Conservation (phyloP, 306 rosid genomes). For the Cyclanthera cordifolia region DNA sequence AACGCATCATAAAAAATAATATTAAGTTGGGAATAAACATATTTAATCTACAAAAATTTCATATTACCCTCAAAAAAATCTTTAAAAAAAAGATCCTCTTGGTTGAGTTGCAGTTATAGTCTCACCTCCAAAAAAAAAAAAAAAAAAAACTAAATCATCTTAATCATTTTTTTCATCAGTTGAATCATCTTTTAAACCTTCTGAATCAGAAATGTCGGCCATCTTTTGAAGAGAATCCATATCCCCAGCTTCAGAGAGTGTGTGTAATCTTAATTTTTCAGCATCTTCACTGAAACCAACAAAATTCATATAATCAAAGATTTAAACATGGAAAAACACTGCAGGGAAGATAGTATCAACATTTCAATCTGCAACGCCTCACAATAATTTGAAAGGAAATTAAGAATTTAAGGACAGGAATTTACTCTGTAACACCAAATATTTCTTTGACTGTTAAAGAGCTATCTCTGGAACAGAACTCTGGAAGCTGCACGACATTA, state of each 20-base stretch:
- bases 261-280: constrained; percentile 59
- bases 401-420: constrained; percentile 17
- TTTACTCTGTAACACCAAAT: constrained; percentile 91
- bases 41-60: neutral
- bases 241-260: constrained; percentile 65
- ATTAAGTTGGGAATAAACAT: neutral
- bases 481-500: constrained; percentile 53
- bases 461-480: constrained; percentile 76
- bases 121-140: neutral
- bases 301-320: neutral
- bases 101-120: neutral
- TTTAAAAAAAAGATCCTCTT: neutral
- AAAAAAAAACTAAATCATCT: neutral
- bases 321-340: neutral
- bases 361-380: neutral
- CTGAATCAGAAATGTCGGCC: constrained; percentile 59
- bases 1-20: too few relatives aligned
- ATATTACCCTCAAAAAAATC: neutral
- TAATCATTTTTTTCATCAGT: constrained; percentile 1
- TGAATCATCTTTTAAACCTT: constrained; percentile 30
- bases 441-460: constrained; percentile 79
- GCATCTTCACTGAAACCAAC: constrained; percentile 64
- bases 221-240: constrained; percentile 67
- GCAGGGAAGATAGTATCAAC: neutral
- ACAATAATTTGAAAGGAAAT: neutral